Percentiles rank a stretch among this genome's conserved stretches.
These are phyloP conservation scores for Fraxinus paxiana DNA, from an alignment of 305 asterid species.

Conservation along the genomic window DNA sequence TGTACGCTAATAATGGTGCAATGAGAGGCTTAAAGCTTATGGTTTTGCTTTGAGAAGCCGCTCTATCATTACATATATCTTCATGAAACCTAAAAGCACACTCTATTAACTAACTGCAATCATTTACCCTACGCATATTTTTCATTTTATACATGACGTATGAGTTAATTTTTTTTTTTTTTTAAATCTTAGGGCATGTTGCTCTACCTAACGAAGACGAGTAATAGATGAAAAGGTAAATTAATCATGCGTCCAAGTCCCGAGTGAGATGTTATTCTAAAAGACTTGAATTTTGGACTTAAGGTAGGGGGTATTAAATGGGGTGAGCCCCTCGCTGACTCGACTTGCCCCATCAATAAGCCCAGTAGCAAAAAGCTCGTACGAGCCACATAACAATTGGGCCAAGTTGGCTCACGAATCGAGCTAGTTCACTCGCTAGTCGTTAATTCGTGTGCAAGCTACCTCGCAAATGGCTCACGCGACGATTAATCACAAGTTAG, in stretches of 20 bases:
- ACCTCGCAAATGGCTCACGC: not conserved
- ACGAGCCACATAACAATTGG: no score
- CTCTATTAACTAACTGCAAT: not conserved
- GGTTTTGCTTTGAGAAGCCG: constrained; percentile 4
- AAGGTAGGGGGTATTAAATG: not conserved
- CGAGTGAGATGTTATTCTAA: no score
- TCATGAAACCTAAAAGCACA: not conserved
- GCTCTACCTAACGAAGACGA: constrained; percentile 7
- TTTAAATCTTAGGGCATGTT: not conserved
- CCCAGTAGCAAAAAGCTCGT: not conserved
- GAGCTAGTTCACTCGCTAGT: not conserved
- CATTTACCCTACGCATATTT: not conserved
- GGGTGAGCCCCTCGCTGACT: not conserved
- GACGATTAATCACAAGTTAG: no score
- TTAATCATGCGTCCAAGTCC: not conserved
- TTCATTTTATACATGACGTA: not conserved
- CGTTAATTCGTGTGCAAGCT: not conserved
- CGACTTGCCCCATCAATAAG: not conserved
- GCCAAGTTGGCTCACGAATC: no score
- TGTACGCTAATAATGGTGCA: not conserved
- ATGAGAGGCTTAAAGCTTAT: not conserved
- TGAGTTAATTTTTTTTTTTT: not conserved
- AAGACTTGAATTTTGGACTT: not conserved
- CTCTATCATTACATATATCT: not conserved
- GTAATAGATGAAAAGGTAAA: not conserved